Conservation (phyloP, 345 rosid genomes). For the Firmiana major region DNA sequence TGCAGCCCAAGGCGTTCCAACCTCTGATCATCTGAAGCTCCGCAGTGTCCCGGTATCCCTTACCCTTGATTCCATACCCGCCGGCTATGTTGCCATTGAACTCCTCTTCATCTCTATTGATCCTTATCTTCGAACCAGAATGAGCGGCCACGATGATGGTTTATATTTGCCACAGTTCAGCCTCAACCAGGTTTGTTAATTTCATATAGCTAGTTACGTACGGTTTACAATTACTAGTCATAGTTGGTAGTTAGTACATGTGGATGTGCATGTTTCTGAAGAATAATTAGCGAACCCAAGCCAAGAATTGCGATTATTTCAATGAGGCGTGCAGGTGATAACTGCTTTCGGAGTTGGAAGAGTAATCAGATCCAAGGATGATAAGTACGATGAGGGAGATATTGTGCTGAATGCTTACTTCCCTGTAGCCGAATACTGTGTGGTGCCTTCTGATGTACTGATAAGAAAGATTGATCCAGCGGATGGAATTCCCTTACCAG, state of each 20-base stretch:
- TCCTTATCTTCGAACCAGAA: conserved; percentile 33
- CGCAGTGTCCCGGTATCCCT: conserved; percentile 20
- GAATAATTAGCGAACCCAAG: no score
- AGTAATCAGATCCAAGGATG: conserved; percentile 32
- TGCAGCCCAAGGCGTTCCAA: conserved; percentile 35
- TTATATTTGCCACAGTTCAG: conserved; percentile 27
- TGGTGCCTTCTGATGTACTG: conserved; percentile 20
- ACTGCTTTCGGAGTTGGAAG: conserved; percentile 33
- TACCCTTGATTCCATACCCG: conserved; percentile 23
- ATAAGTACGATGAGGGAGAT: conserved; percentile 25
- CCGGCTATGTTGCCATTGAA: conserved; percentile 29
- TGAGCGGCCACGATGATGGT: conserved; percentile 37
- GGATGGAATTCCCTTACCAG: conserved; percentile 20
- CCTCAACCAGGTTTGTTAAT: conserved; percentile 33
- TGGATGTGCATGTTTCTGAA: no score
- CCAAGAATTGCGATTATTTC: background rate
- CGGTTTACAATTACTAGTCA: no score
- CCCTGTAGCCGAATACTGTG: conserved; percentile 32
- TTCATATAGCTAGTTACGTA: no score
- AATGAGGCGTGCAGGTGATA: conserved; percentile 19
- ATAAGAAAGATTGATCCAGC: conserved; percentile 23
- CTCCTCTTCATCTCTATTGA: conserved; percentile 39
- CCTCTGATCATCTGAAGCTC: conserved; percentile 38
- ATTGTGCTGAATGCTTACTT: conserved; percentile 15
- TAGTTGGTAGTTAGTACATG: no score